These are phyloP conservation scores for Cupressus sempervirens DNA, from an alignment of 75 land plant species.

Conservation along the genomic window DNA sequence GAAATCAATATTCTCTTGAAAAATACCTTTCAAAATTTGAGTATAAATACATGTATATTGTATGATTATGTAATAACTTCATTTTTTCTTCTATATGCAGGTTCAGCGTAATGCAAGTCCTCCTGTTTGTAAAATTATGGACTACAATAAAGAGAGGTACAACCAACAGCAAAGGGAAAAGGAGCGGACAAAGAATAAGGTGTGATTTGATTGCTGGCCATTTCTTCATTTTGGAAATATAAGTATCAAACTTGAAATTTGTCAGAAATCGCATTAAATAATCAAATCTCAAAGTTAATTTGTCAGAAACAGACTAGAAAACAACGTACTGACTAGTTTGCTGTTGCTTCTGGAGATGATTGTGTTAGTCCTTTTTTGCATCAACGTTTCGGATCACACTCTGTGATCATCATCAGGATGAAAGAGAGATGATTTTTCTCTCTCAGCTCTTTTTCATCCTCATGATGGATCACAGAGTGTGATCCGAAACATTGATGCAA, in stretches of 20 bases:
- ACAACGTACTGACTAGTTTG: background rate
- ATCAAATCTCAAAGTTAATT: background rate
- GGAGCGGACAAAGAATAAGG: conserved; percentile 58
- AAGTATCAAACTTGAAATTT: background rate
- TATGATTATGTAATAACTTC: background rate
- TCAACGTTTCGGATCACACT: no score
- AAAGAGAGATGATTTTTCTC: no score
- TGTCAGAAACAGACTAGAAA: no score
- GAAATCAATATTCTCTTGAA: background rate
- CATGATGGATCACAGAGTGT: no score
- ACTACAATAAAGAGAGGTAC: conserved; percentile 52
- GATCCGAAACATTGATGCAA: no score
- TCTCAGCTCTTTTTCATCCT: no score
- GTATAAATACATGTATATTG: background rate
- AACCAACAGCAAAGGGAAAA: conserved; percentile 35
- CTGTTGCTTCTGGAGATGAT: no score
- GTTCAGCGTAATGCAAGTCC: conserved; percentile 49
- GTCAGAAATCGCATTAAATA: background rate
- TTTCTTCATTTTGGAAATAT: background rate
- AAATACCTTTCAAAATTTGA: background rate
- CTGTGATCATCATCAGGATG: no score
- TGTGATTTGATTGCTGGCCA: conserved; percentile 3
- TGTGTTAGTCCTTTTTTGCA: no score
- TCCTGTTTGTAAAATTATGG: conserved; percentile 71
- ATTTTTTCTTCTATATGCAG: conserved; percentile 20